Evolutionary conservation across 2,329 filamentous ascomycete genomes (phyloP).

Genomic region (Trichoderma sp.): DNA sequence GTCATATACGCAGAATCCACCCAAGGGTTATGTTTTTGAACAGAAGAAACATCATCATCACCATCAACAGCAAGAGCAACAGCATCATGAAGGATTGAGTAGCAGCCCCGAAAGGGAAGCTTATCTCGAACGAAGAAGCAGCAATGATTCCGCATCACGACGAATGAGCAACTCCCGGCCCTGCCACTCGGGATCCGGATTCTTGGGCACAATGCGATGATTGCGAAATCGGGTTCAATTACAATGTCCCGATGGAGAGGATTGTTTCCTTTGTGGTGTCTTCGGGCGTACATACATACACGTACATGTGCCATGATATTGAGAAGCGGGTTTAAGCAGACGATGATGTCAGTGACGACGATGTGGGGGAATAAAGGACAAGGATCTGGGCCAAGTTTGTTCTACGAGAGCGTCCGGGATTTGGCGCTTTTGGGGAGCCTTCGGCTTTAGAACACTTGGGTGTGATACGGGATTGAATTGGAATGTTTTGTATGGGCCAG

Average conservation of each 20-base stretch:
- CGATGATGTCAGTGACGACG: constrained; percentile 2
- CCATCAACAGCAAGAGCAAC: background rate
- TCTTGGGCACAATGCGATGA: constrained; percentile 20
- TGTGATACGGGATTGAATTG: background rate
- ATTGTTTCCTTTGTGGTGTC: background rate
- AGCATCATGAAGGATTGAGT: background rate
- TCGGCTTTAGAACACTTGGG: background rate
- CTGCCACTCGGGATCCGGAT: constrained; percentile 12
- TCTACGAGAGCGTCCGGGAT: background rate
- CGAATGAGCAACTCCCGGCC: constrained; percentile 6
- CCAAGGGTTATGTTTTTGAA: background rate
- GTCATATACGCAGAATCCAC: background rate
- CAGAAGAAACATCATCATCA: background rate
- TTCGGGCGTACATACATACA: background rate
- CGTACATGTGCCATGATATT: background rate
- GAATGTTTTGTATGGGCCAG: background rate
- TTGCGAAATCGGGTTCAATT: background rate
- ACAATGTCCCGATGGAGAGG: background rate
- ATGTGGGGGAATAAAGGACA: background rate
- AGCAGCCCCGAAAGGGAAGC: constrained; percentile 8
- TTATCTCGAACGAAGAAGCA: background rate
- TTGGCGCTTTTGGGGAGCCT: background rate
- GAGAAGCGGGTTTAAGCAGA: background rate
- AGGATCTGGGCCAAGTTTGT: background rate
- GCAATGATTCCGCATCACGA: constrained; percentile 5